Conservation (phyloP, 257 asterid species). For the Avicennia marina region DNA sequence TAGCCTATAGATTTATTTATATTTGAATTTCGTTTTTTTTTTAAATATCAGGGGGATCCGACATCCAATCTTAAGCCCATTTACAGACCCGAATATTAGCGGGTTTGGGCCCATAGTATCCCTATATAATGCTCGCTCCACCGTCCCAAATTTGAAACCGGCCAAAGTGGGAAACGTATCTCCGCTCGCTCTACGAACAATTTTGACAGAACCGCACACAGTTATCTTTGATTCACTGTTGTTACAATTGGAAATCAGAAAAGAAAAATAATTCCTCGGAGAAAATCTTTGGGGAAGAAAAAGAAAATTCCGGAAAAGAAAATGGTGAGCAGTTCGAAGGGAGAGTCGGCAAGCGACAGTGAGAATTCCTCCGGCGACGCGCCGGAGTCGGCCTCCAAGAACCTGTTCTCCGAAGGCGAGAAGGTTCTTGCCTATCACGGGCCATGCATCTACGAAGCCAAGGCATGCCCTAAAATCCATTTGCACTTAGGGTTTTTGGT, state of each 20-base stretch:
- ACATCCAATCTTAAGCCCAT: too few species aligned
- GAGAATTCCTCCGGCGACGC: constrained; percentile 69
- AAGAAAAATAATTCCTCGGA: not conserved
- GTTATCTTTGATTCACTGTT: not conserved
- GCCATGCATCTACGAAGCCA: constrained; percentile 67
- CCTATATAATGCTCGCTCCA: too few species aligned
- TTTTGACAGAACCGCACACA: not conserved
- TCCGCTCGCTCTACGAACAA: not conserved
- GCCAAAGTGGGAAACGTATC: constrained; percentile 19
- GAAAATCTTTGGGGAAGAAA: not conserved
- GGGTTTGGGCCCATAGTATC: too few species aligned
- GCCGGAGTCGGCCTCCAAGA: constrained; percentile 47
- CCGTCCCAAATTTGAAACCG: constrained; percentile 22
- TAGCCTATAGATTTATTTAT: too few species aligned
- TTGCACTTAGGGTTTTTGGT: constrained; percentile 27
- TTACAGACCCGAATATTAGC: too few species aligned
- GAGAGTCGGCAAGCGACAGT: constrained; percentile 63
- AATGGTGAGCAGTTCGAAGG: constrained; percentile 45
- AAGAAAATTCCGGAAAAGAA: constrained; percentile 8
- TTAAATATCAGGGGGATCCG: too few species aligned
- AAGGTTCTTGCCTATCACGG: constrained; percentile 91
- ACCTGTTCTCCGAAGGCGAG: constrained; percentile 70
- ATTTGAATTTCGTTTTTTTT: too few species aligned
- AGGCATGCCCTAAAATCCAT: constrained; percentile 20
- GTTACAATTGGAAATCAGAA: not conserved